These are phyloP conservation scores for Claviceps sp. DNA, from an alignment of 2,329 filamentous ascomycete species.

Conservation along the genomic window DNA sequence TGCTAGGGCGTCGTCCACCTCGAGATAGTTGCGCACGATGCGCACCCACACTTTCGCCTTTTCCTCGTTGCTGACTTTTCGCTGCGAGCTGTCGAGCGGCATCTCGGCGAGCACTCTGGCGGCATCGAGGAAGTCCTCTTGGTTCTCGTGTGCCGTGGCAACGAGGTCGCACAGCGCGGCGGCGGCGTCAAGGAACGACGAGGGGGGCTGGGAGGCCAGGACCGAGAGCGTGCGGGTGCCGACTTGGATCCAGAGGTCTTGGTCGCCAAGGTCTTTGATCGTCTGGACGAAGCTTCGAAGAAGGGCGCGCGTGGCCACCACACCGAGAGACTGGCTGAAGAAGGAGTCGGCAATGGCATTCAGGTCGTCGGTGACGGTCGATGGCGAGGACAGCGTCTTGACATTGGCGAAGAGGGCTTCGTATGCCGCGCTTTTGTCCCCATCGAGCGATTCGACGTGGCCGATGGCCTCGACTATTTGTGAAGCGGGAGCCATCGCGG, in stretches of 20 bases:
- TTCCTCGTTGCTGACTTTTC: slow-evolving; percentile 67
- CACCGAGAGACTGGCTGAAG: slow-evolving; percentile 55
- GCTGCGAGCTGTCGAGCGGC: slow-evolving; percentile 77
- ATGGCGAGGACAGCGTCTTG: slow-evolving; percentile 25
- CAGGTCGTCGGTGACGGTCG: slow-evolving; percentile 39
- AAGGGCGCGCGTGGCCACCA: slow-evolving; percentile 61
- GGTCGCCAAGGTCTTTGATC: slow-evolving; percentile 46
- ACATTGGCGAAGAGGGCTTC: slow-evolving; percentile 31
- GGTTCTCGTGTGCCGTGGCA: slow-evolving; percentile 67
- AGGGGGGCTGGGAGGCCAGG: slow-evolving; percentile 46
- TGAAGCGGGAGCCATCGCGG: slow-evolving; percentile 22
- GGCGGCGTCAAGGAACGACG: slow-evolving; percentile 70
- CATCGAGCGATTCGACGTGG: slow-evolving; percentile 21
- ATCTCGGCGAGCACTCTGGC: slow-evolving; percentile 71
- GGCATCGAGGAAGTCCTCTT: slow-evolving; percentile 68
- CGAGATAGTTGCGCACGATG: slow-evolving; percentile 85
- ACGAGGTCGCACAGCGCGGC: slow-evolving; percentile 67
- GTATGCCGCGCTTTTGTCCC: slow-evolving; percentile 32
- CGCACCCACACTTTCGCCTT: slow-evolving; percentile 82
- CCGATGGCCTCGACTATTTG: slow-evolving; percentile 32
- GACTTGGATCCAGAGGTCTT: slow-evolving; percentile 60
- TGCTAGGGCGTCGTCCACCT: slow-evolving; percentile 77
- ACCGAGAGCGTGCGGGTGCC: slow-evolving; percentile 59
- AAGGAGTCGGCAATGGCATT: slow-evolving; percentile 54
- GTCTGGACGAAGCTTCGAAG: slow-evolving; percentile 52